Conservation (phyloP, 2,329 filamentous ascomycete genomes). For the Talaromyces marneffei region DNA sequence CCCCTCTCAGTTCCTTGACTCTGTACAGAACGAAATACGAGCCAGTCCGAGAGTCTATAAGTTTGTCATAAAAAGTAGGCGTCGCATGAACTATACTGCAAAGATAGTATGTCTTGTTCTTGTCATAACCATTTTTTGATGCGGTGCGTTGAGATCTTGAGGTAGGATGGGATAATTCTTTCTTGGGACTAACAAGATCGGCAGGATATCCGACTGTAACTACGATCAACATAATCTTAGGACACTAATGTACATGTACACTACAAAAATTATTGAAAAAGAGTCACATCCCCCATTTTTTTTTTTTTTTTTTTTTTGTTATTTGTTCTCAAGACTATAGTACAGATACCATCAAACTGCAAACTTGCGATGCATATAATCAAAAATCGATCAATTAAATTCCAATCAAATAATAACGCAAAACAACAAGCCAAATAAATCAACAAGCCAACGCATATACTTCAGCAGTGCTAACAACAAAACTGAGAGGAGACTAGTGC, state of each 20-base stretch:
- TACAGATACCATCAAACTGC: constrained; percentile 14
- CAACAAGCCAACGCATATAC: constrained; percentile 3
- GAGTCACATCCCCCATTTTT: background rate
- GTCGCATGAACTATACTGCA: background rate
- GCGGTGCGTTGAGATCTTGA: too few species aligned
- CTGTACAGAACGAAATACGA: background rate
- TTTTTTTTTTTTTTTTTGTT: constrained; percentile 12
- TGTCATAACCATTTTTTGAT: background rate
- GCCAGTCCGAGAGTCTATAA: background rate
- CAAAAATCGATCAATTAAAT: constrained; percentile 5
- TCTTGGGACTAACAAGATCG: background rate
- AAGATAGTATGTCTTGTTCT: background rate
- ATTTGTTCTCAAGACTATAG: constrained; percentile 33
- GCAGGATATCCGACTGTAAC: background rate
- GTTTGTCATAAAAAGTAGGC: background rate
- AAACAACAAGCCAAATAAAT: background rate
- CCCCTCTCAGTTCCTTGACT: background rate
- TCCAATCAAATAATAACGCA: background rate
- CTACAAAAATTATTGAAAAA: background rate
- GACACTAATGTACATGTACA: too few species aligned
- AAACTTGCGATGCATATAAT: constrained; percentile 2
- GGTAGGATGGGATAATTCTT: background rate
- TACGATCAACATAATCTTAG: too few species aligned
- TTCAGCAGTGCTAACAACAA: constrained; percentile 1
- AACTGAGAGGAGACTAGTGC: constrained; percentile 11